A percentile compares a stretch with the other conserved stretches of the same genome.
Evolutionary conservation across 805 yeast species (phyloP).

Genomic region (Yarrowia yakushimensis): DNA sequence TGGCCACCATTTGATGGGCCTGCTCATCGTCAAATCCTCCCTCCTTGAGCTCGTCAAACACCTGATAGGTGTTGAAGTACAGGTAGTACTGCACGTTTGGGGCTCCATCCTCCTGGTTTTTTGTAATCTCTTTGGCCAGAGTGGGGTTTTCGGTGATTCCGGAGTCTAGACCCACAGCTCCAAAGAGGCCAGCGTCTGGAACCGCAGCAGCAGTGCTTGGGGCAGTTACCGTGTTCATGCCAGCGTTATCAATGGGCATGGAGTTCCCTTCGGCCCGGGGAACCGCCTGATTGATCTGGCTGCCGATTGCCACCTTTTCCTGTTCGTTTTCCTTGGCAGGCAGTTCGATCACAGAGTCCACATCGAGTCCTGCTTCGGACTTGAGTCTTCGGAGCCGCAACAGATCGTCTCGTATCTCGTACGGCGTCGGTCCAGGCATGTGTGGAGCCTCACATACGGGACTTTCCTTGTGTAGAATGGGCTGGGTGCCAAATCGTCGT

Average conservation of each 20-base stretch:
- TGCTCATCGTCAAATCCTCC: conserved; percentile 63
- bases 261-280: conserved; percentile 19
- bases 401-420: conserved; percentile 3
- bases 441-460: conserved; percentile 10
- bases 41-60: conserved; percentile 49
- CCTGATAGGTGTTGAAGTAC: conserved; percentile 59
- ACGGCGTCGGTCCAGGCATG: background rate
- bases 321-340: background rate
- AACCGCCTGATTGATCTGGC: background rate
- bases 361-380: conserved; percentile 1
- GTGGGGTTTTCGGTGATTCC: background rate
- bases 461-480: background rate
- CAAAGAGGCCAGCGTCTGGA: background rate
- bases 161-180: conserved; percentile 5
- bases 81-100: conserved; percentile 29
- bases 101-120: conserved; percentile 21
- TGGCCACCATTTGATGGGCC: conserved; percentile 53
- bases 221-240: too few species aligned
- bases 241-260: conserved; percentile 8
- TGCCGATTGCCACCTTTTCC: conserved; percentile 15
- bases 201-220: background rate
- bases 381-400: background rate
- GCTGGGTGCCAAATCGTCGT: conserved; percentile 5
- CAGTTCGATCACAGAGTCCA: conserved; percentile 20
- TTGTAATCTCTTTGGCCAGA: background rate